phyloP scores from a whole-genome alignment of 768 basidiomycete genomes.

The Xanthoconium stramineum region DNA sequence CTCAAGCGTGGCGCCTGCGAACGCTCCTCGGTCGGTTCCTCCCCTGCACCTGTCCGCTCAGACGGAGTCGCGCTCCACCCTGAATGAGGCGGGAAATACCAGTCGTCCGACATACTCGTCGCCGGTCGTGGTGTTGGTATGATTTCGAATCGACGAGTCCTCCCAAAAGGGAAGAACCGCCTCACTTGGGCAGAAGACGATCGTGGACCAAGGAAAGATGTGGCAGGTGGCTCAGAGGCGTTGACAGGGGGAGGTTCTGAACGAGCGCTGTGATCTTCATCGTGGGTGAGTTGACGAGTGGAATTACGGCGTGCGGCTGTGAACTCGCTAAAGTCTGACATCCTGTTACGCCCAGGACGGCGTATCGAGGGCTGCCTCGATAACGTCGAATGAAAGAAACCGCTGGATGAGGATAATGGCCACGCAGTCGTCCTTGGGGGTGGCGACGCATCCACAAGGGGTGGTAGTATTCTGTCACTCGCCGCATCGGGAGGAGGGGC shows the following conservation, averaged over 20 bases:
- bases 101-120: constrained; percentile 30
- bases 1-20: constrained; percentile 51
- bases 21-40: constrained; percentile 37
- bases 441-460: constrained; percentile 27
- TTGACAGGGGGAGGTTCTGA: constrained; percentile 7
- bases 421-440: constrained; percentile 19
- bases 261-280: constrained; percentile 21
- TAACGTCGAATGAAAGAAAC: constrained; percentile 33
- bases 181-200: constrained; percentile 31
- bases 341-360: constrained; percentile 50
- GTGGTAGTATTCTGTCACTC: constrained; percentile 27
- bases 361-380: constrained; percentile 61
- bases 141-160: constrained; percentile 42
- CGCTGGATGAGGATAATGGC: constrained; percentile 24
- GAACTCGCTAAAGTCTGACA: constrained; percentile 71
- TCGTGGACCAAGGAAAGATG: constrained; percentile 13
- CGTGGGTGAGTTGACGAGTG: constrained; percentile 33
- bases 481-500: constrained; percentile 24
- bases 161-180: constrained; percentile 57
- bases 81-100: constrained; percentile 30
- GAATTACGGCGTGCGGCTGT: constrained; percentile 60
- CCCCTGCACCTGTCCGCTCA: constrained; percentile 20
- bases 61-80: constrained; percentile 16
- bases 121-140: constrained; percentile 32
- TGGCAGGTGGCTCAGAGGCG: background rate